phyloP scores from a whole-genome alignment of 2,329 filamentous ascomycete genomes.

The Cadophora malorum region DNA sequence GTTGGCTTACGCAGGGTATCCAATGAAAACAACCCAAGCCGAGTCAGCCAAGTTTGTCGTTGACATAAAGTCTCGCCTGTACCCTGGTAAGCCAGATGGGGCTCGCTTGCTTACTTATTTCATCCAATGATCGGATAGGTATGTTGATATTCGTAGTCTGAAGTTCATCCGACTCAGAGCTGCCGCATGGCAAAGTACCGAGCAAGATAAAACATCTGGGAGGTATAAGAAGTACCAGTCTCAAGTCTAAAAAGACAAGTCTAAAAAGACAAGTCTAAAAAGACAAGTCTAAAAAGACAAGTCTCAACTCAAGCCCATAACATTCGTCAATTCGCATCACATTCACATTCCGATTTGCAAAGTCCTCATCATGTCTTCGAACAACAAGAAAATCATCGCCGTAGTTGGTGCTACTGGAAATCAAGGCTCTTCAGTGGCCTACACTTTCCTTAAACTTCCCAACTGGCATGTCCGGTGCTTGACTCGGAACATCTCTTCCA shows the following conservation, averaged over 20 bases:
- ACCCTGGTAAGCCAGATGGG: not conserved
- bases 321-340: too few species aligned
- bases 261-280: not conserved
- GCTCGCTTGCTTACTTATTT: not conserved
- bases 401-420: slow-evolving; percentile 66
- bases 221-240: not conserved
- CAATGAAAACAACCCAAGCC: slow-evolving; percentile 6
- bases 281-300: not conserved
- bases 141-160: not conserved
- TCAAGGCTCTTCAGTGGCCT: slow-evolving; percentile 63
- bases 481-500: slow-evolving; percentile 33
- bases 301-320: not conserved
- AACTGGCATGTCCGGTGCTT: slow-evolving; percentile 43
- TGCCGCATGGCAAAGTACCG: not conserved
- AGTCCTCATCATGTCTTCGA: slow-evolving; percentile 25
- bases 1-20: slow-evolving; percentile 18
- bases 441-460: slow-evolving; percentile 32
- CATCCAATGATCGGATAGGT: not conserved
- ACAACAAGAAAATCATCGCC: slow-evolving; percentile 54
- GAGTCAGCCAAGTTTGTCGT: not conserved
- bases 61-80: slow-evolving; percentile 7
- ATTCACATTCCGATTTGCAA: too few species aligned
- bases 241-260: not conserved
- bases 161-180: not conserved
- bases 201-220: not conserved